Percentiles rank a stretch among this genome's conserved stretches.
phyloP scores from a whole-genome alignment of 768 basidiomycete genomes.

The Crucibulum laeve region DNA sequence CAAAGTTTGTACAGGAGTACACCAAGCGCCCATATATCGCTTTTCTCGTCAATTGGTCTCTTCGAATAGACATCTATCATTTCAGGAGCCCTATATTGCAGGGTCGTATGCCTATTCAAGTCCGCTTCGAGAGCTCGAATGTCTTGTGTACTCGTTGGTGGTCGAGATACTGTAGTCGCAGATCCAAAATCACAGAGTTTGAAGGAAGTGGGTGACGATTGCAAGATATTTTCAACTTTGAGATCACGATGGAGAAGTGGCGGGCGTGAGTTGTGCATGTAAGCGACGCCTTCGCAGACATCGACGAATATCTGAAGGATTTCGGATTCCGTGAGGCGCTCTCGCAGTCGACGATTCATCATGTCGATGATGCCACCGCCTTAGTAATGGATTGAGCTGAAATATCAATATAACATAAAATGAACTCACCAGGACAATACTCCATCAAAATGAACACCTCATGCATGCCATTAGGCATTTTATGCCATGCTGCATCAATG shows the following conservation, averaged over 20 bases:
- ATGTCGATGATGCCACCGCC: conserved; percentile 99
- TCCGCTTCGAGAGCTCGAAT: conserved; percentile 86
- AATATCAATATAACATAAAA: not conserved
- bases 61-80: conserved; percentile 91
- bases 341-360: conserved; percentile 95
- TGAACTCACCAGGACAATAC: conserved; percentile 75
- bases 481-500: conserved; percentile 91
- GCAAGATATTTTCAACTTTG: conserved; percentile 98
- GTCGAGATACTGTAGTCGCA: conserved; percentile 69
- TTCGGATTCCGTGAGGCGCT: conserved; percentile 92
- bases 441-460: conserved; percentile 99
- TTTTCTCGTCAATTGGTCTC: conserved; percentile 86
- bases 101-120: conserved; percentile 90
- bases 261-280: conserved; percentile 91
- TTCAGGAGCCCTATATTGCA: conserved; percentile 98
- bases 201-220: conserved; percentile 77
- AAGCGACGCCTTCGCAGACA: conserved; percentile 94
- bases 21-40: conserved; percentile 97
- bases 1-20: conserved; percentile 97
- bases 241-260: conserved; percentile 94
- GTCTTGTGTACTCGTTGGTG: conserved; percentile 78
- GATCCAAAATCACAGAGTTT: conserved; percentile 99
- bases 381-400: conserved; percentile 16
- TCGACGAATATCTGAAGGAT: conserved; percentile 98
- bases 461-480: conserved; percentile 75